A percentile compares a stretch with the other conserved stretches of the same genome.
phyloP scores from a whole-genome alignment of 73 alveolate genomes.

The Tetrahymena elliotti region DNA sequence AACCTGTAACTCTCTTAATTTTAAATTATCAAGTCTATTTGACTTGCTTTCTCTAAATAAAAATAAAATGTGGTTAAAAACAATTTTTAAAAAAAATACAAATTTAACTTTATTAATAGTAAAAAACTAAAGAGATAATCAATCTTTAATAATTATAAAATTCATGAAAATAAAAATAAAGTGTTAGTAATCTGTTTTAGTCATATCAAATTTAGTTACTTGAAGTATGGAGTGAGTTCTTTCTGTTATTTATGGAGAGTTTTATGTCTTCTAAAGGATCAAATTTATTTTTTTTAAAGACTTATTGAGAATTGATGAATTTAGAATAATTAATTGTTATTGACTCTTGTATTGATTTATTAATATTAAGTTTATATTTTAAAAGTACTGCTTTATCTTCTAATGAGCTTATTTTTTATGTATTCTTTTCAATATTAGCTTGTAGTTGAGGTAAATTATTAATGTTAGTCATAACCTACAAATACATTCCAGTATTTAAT shows the following conservation, averaged over 20 bases:
- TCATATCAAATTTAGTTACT: neutral
- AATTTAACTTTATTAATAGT: too few species aligned
- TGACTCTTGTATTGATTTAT: neutral
- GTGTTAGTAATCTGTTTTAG: neutral
- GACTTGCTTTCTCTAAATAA: neutral
- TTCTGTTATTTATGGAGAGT: neutral
- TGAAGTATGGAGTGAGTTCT: neutral
- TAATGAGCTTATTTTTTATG: neutral
- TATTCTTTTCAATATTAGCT: neutral
- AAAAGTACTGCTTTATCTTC: neutral
- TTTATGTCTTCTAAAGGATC: neutral
- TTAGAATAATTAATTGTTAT: neutral
- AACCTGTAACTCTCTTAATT: neutral
- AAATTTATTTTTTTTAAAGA: neutral
- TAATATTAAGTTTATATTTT: neutral
- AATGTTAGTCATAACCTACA: neutral
- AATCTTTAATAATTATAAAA: too few species aligned
- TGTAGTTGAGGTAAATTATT: neutral
- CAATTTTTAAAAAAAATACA: too few species aligned
- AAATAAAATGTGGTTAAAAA: too few species aligned
- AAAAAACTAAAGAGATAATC: too few species aligned
- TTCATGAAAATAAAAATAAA: too few species aligned
- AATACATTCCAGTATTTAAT: neutral
- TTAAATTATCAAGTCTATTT: neutral
- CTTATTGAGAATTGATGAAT: neutral